Percentiles rank a stretch among this genome's conserved stretches.
These are phyloP conservation scores for Nakataea oryzae DNA, from an alignment of 2,329 filamentous ascomycete species.

Conservation along the genomic window DNA sequence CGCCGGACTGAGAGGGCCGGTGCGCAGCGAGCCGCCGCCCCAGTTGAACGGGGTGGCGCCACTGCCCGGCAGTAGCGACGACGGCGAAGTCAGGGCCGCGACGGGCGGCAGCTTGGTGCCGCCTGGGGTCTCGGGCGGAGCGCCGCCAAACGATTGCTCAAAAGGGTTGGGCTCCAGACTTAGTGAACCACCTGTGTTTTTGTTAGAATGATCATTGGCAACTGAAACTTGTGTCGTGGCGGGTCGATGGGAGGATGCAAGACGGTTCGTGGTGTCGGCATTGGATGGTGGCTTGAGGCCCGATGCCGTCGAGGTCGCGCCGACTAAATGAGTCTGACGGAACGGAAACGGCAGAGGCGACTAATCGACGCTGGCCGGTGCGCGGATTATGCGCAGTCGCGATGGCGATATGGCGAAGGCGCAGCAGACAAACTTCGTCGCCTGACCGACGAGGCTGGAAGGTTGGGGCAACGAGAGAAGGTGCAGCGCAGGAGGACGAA, in stretches of 20 bases:
- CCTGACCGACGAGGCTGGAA: not conserved
- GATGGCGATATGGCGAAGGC: not conserved
- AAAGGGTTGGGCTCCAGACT: slow-evolving; percentile 91
- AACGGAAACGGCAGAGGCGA: too few relatives aligned
- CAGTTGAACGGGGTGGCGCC: slow-evolving; percentile 69
- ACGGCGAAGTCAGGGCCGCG: slow-evolving; percentile 82
- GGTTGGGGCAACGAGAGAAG: not conserved
- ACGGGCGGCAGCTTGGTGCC: slow-evolving; percentile 79
- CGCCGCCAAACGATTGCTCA: slow-evolving; percentile 76
- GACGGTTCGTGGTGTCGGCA: slow-evolving; percentile 51
- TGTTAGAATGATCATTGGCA: slow-evolving; percentile 61
- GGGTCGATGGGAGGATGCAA: slow-evolving; percentile 62
- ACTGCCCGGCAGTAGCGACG: slow-evolving; percentile 64
- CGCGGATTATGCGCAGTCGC: not conserved
- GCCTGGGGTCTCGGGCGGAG: slow-evolving; percentile 68
- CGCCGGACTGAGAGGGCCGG: slow-evolving; percentile 88
- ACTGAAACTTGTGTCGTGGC: slow-evolving; percentile 21
- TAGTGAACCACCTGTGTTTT: slow-evolving; percentile 42
- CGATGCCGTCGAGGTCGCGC: not conserved
- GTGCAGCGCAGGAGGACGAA: not conserved
- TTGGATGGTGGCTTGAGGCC: slow-evolving; percentile 35
- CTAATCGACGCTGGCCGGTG: too few relatives aligned
- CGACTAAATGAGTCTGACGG: not conserved
- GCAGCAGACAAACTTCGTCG: not conserved
- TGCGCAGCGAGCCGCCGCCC: slow-evolving; percentile 74